A percentile compares a stretch with the other conserved stretches of the same genome.
Conservation (phyloP, 495 filamentous ascomycete genomes). For the Schizothecium vesticola region DNA sequence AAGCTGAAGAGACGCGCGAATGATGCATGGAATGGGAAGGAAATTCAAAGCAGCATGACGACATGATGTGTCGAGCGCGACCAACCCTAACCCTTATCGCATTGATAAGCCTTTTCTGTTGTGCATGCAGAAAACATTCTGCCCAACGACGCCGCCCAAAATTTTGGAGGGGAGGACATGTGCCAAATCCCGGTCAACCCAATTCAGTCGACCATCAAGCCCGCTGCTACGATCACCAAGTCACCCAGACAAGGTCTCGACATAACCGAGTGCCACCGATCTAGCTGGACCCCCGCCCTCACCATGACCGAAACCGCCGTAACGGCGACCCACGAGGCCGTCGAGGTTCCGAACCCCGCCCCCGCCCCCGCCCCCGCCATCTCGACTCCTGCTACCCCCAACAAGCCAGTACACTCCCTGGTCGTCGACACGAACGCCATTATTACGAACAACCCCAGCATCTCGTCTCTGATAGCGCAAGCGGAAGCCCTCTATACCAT, state of each 20-base stretch:
- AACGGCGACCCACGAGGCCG: not conserved
- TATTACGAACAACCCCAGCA: constrained; percentile 77
- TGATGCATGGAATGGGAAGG: no score
- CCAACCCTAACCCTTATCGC: not conserved
- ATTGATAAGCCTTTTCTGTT: not conserved
- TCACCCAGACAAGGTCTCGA: not conserved
- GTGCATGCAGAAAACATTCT: constrained; percentile 11
- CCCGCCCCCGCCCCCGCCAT: constrained; percentile 29
- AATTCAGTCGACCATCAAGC: not conserved
- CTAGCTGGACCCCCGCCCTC: not conserved
- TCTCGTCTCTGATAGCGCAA: constrained; percentile 69
- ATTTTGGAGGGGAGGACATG: constrained; percentile 8
- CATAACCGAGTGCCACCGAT: not conserved
- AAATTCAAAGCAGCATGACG: not conserved
- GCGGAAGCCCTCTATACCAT: constrained; percentile 78
- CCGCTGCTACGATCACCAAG: not conserved
- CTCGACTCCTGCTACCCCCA: constrained; percentile 4
- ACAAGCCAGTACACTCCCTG: constrained; percentile 73
- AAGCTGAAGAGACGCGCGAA: not conserved
- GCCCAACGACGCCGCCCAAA: constrained; percentile 12
- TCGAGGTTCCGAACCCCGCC: constrained; percentile 21
- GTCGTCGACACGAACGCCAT: constrained; percentile 89
- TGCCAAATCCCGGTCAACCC: not conserved
- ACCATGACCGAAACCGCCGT: not conserved
- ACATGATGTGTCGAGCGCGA: no score